Percentiles rank a stretch among this genome's conserved stretches.
phyloP scores from a whole-genome alignment of 108 stramenopile species.

The Chaetoceros tenuissimus region DNA sequence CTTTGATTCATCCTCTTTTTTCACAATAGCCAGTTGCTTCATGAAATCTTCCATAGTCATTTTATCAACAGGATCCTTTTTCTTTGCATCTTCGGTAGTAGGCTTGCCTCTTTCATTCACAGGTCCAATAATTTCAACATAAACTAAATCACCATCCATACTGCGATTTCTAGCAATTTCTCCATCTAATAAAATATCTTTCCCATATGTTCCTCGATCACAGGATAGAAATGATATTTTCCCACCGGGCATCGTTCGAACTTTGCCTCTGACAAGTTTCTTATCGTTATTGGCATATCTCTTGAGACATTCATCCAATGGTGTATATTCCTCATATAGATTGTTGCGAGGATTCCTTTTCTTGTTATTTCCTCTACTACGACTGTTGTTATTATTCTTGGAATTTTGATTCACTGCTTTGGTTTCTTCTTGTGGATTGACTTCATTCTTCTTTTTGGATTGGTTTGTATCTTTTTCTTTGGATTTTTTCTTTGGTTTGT shows the following conservation, averaged over 20 bases:
- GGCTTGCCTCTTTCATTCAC: slow-evolving; percentile 21
- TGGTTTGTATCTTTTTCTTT: no score
- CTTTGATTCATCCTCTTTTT: slow-evolving; percentile 15
- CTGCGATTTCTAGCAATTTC: slow-evolving; percentile 68
- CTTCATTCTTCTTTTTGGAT: no score
- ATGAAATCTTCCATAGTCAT: background rate
- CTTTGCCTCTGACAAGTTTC: slow-evolving; percentile 53
- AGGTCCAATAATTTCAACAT: slow-evolving; percentile 53
- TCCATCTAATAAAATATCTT: slow-evolving; percentile 59
- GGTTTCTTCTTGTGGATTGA: slow-evolving; percentile 5
- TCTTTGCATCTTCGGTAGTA: background rate
- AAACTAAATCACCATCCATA: slow-evolving; percentile 81
- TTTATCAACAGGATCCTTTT: slow-evolving; percentile 3
- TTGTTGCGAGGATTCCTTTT: background rate
- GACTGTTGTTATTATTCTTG: slow-evolving; percentile 17
- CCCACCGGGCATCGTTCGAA: slow-evolving; percentile 44
- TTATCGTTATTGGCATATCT: slow-evolving; percentile 42
- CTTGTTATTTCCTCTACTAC: slow-evolving; percentile 8
- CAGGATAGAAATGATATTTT: slow-evolving; percentile 63
- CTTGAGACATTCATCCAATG: slow-evolving; percentile 28
- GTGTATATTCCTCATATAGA: slow-evolving; percentile 30
- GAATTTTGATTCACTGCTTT: background rate
- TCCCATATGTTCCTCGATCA: slow-evolving; percentile 55
- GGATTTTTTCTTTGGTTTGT: no score
- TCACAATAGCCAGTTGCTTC: slow-evolving; percentile 6